phyloP scores from a whole-genome alignment of 768 basidiomycete species.

The Mycena pura region DNA sequence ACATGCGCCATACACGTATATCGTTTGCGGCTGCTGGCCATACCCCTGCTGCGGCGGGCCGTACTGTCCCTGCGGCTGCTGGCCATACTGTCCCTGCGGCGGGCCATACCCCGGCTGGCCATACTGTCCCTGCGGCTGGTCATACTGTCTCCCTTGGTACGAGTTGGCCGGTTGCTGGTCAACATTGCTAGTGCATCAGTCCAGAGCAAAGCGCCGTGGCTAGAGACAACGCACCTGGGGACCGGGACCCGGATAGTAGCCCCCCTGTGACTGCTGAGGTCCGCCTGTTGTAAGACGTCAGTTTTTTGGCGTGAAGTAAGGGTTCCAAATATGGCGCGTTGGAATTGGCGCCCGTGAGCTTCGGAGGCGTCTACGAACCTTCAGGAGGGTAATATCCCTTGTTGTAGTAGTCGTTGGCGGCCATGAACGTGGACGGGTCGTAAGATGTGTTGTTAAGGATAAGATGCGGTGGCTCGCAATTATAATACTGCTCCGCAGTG shows the following conservation, averaged over 20 bases:
- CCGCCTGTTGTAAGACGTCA: conserved; percentile 31
- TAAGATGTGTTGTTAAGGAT: conserved; percentile 11
- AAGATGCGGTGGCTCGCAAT: conserved; percentile 11
- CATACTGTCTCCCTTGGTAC: conserved; percentile 45
- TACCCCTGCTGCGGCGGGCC: conserved; percentile 60
- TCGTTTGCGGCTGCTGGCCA: conserved; percentile 72
- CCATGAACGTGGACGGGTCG: conserved; percentile 49
- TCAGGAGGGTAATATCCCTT: conserved; percentile 62
- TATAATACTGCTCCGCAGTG: neutral
- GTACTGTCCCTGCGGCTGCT: conserved; percentile 62
- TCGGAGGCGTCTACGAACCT: conserved; percentile 42
- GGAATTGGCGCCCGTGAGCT: conserved; percentile 19
- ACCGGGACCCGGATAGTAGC: conserved; percentile 74
- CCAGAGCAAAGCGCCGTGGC: neutral
- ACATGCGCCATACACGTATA: conserved; percentile 71
- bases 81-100: conserved; percentile 61
- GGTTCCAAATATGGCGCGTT: neutral
- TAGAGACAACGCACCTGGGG: conserved; percentile 13
- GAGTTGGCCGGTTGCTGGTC: conserved; percentile 72
- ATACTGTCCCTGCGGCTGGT: conserved; percentile 35
- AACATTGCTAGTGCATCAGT: neutral
- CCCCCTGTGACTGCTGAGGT: conserved; percentile 67
- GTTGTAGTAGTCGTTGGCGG: conserved; percentile 77
- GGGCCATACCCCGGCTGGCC: conserved; percentile 37
- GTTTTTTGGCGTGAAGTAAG: neutral